Percentiles rank a stretch among this genome's conserved stretches.
phyloP scores from a whole-genome alignment of 2,329 filamentous ascomycete species.

The Leptosphaerulina australis region DNA sequence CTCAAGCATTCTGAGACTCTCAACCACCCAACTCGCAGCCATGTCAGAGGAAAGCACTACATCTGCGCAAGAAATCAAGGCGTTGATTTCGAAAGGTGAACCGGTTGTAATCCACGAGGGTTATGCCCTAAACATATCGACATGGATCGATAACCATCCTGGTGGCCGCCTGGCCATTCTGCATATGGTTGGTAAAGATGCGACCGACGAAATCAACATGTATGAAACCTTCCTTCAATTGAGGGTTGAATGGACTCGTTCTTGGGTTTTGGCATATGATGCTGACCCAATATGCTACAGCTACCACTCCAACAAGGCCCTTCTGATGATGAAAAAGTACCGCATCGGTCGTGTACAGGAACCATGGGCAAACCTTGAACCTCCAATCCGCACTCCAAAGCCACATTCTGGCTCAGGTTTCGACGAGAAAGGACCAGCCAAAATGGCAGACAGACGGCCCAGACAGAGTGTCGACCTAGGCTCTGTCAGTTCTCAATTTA shows the following conservation, averaged over 20 bases:
- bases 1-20: neutral
- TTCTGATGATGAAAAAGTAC: conserved; percentile 64
- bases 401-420: conserved; percentile 34
- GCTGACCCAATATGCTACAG: conserved; percentile 49
- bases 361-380: conserved; percentile 64
- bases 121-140: conserved; percentile 60
- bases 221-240: conserved; percentile 43
- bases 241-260: neutral
- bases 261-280: conserved; percentile 9
- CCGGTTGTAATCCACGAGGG: conserved; percentile 64
- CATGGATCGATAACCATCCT: conserved; percentile 65
- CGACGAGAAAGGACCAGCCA: conserved; percentile 22
- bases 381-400: conserved; percentile 62
- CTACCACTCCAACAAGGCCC: conserved; percentile 62
- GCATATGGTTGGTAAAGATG: conserved; percentile 67
- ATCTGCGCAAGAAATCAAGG: conserved; percentile 55
- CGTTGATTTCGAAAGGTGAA: conserved; percentile 61
- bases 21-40: neutral
- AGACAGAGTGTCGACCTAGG: conserved; percentile 37
- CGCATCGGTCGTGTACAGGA: conserved; percentile 63
- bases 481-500: conserved; percentile 31
- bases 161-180: conserved; percentile 64
- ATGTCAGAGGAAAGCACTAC: conserved; percentile 46
- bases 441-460: conserved; percentile 15
- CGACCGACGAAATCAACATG: conserved; percentile 65